A percentile compares a stretch with the other conserved stretches of the same genome.
Evolutionary conservation across 768 basidiomycete species (phyloP).

Genomic region (Suillus ampliporus): DNA sequence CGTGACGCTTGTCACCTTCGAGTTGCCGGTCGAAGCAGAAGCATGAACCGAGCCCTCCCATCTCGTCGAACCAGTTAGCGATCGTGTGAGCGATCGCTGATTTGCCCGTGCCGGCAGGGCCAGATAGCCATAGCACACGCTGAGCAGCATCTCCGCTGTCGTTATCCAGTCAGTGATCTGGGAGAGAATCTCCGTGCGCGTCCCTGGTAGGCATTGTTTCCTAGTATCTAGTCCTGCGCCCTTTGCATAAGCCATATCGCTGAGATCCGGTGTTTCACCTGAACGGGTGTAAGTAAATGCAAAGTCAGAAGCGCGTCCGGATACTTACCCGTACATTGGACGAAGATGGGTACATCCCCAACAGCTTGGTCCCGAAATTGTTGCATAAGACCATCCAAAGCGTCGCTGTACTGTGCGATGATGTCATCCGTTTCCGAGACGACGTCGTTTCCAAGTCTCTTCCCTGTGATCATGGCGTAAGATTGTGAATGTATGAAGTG

Average conservation of each 20-base stretch:
- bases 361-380: no score
- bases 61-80: no score
- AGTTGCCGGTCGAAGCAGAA: background rate
- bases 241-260: conserved; percentile 1
- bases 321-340: background rate
- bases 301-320: background rate
- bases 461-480: no score
- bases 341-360: no score
- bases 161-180: conserved; percentile 22
- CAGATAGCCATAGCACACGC: conserved; percentile 28
- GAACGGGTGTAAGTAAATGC: accelerated
- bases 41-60: conserved; percentile 7
- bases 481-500: no score
- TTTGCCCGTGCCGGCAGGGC: no score
- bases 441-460: no score
- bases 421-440: no score
- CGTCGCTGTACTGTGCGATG: no score
- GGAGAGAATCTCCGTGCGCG: conserved; percentile 16
- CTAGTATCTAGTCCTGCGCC: conserved; percentile 5
- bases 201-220: conserved; percentile 21
- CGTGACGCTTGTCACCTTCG: background rate
- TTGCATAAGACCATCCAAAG: no score
- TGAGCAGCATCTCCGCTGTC: background rate
- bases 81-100: no score
- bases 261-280: background rate